Percentiles rank a stretch among this genome's conserved stretches.
Conservation (phyloP, 2,329 filamentous ascomycete species). For the Pseudocercospora vitis region DNA sequence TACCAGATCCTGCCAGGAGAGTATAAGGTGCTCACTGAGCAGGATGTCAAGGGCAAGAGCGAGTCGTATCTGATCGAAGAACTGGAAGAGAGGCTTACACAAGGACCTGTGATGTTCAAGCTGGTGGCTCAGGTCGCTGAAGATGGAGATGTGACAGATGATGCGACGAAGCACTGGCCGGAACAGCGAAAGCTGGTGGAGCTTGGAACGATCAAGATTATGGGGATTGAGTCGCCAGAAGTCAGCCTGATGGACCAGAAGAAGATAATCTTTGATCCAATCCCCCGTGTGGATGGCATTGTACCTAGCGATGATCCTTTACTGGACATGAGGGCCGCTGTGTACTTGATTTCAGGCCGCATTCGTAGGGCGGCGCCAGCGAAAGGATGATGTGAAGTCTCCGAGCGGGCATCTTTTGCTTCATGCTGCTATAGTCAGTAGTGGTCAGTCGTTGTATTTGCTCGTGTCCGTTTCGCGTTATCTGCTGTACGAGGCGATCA, state of each 20-base stretch:
- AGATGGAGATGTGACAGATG: conserved; percentile 49
- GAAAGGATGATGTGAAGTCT: not conserved
- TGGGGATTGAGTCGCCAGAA: conserved; percentile 37
- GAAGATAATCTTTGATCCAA: conserved; percentile 58
- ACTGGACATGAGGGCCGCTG: conserved; percentile 55
- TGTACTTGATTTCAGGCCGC: conserved; percentile 58
- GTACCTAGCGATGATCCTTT: conserved; percentile 57
- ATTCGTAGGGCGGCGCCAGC: conserved; percentile 46
- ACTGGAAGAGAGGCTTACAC: conserved; percentile 41
- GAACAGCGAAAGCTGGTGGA: conserved; percentile 52
- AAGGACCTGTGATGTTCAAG: conserved; percentile 47
- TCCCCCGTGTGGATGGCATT: conserved; percentile 56
- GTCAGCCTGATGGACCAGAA: conserved; percentile 50
- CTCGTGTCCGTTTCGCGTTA: conserved; percentile 8
- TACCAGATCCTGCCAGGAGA: conserved; percentile 54
- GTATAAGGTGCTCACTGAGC: conserved; percentile 39
- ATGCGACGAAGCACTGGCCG: conserved; percentile 56
- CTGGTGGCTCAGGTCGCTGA: conserved; percentile 53
- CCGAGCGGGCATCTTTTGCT: no score
- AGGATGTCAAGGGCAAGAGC: conserved; percentile 41
- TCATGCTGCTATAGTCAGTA: not conserved
- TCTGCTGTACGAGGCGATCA: conserved; percentile 1
- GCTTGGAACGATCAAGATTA: conserved; percentile 51
- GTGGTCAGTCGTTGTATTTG: not conserved
- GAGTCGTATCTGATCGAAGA: conserved; percentile 54